These are phyloP conservation scores for Bauhinia variegata DNA, from an alignment of 306 rosid genomes.

Conservation along the genomic window DNA sequence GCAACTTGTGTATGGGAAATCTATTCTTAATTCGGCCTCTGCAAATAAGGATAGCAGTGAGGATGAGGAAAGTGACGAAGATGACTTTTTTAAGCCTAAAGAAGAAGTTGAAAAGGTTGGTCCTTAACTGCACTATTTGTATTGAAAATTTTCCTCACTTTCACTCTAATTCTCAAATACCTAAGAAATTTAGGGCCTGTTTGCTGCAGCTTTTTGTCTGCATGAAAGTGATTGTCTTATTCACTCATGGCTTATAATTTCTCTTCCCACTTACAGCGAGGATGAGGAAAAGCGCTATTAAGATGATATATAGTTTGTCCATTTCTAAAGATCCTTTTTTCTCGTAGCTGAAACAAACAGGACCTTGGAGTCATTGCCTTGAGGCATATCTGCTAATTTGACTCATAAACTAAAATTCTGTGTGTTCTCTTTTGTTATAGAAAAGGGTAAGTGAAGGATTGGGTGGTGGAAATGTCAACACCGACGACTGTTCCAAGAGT, in stretches of 20 bases:
- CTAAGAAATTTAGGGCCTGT: constrained; percentile 6
- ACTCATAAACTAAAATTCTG: constrained; percentile 30
- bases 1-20: constrained; percentile 87
- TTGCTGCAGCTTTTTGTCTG: neutral
- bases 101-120: constrained; percentile 78
- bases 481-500: constrained; percentile 84
- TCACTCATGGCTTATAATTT: neutral
- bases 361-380: neutral
- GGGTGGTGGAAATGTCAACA: constrained; percentile 51
- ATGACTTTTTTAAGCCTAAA: constrained; percentile 77
- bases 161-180: neutral
- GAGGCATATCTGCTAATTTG: constrained; percentile 14
- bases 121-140: constrained; percentile 33
- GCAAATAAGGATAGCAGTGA: constrained; percentile 48
- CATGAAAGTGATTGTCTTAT: neutral
- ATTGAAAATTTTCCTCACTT: neutral
- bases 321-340: neutral
- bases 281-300: constrained; percentile 2
- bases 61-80: constrained; percentile 66
- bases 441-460: constrained; percentile 50
- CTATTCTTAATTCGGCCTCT: constrained; percentile 41
- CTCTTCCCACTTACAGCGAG: constrained; percentile 6
- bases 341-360: neutral
- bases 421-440: constrained; percentile 10
- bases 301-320: constrained; percentile 3